phyloP scores from a whole-genome alignment of 164 flowering plant species.

The Buxus sempervirens region DNA sequence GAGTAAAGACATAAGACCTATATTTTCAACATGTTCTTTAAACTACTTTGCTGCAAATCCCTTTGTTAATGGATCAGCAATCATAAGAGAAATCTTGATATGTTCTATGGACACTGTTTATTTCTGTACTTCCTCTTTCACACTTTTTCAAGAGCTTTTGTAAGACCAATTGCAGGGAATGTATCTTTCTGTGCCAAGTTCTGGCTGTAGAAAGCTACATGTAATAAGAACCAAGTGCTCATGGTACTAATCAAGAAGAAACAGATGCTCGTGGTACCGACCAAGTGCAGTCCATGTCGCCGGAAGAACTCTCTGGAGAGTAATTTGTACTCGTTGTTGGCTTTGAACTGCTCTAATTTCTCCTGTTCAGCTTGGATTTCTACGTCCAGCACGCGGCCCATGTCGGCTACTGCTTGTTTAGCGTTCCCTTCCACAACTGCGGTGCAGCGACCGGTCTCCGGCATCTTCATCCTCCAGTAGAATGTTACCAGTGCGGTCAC shows the following conservation, averaged over 20 bases:
- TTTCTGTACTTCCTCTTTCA: too few relatives aligned
- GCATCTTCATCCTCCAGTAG: slow-evolving; percentile 61
- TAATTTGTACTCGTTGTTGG: slow-evolving; percentile 28
- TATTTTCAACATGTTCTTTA: too few relatives aligned
- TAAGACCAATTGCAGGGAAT: slow-evolving; percentile 32
- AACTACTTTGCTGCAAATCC: too few relatives aligned
- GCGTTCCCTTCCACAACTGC: slow-evolving; percentile 48
- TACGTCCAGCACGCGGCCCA: slow-evolving; percentile 47
- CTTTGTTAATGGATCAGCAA: too few relatives aligned
- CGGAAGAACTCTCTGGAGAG: slow-evolving; percentile 30
- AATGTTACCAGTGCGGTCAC: slow-evolving; percentile 39
- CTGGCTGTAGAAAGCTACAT: slow-evolving; percentile 41
- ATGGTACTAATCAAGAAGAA: too few relatives aligned
- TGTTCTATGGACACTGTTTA: too few relatives aligned
- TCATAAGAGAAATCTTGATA: too few relatives aligned
- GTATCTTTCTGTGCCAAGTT: slow-evolving; percentile 47
- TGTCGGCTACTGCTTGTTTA: slow-evolving; percentile 44
- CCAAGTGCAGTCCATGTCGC: slow-evolving; percentile 39
- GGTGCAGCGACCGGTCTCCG: slow-evolving; percentile 52
- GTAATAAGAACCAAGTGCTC: slow-evolving; percentile 44
- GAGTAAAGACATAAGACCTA: too few relatives aligned
- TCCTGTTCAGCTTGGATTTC: slow-evolving; percentile 42
- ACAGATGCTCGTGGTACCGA: slow-evolving; percentile 41
- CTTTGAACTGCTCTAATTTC: slow-evolving; percentile 31
- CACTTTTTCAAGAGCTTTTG: slow-evolving; percentile 25